Base-by-base conservation (phyloP, 2,329 filamentous ascomycete species). In the Calonectria honghensis region DNA sequence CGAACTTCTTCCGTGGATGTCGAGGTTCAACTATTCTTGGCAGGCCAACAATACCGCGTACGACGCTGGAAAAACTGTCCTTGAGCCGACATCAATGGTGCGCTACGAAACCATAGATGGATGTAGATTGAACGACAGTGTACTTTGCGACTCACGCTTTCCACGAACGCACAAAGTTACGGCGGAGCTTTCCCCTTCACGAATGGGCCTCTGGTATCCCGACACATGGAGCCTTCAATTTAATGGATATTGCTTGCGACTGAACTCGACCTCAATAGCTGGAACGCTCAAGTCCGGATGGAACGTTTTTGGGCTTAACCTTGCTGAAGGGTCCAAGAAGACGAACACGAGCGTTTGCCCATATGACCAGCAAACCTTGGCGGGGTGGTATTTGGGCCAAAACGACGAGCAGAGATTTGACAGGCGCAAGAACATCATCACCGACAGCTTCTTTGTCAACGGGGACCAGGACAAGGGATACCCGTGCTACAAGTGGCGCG, bases 1-100 rank as follows among this genome's bases (percentile, higher is more conserved):
- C 14, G 57, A 61, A 4, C 24, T 61, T 14, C 57, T 61, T 20
- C 57, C 57, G 10, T 61, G 57, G 57, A 61, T 61, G 35, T 13
- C 57, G n/a, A 61, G 57, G 16, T 61, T 61, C 37, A 41, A 61
- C 37, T 61, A 61, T 32, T 61, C 57, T 20, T 61, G 57, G 57
- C n/a, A 61, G 57, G 24, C n/a, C n/a, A 61, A 61, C 16, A 61
- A 61, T n/a, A 39, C 57, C 6, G 57, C 39, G n/a, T 61, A 61
- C 4, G 11, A n/a, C 11, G 4, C 4, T 6, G 57, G 57, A 4
- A 61, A 61, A 14, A 29, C 35, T 7, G 57, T 61, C 7, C 20
- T 61, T 14, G 57, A 61, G 27, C 57, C 57, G 4, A 61, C 35
- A 3, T 61, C 57, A 20, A 61, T 7, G 24, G 57, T 61, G 35